Base-by-base conservation (phyloP, 345 rosid species). In the Citrus unshiu region DNA sequence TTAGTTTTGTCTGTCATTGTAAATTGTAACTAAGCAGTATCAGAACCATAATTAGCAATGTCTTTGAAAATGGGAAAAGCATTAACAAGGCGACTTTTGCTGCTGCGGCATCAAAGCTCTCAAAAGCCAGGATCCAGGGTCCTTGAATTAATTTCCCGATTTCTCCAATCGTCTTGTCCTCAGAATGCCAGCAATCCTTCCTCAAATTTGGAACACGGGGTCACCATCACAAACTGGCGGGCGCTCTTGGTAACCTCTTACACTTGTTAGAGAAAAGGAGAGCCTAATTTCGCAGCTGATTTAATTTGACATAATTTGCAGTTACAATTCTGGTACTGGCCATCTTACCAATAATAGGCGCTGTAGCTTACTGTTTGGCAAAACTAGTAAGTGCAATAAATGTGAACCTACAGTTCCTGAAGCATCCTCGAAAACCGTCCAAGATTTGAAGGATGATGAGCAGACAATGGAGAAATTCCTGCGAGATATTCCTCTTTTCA, bases 401-500 rank as follows among this genome's bases (percentile, higher is more conserved):
- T 54, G 30, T 27, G 22, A 61, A 35, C 65, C 51, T 13, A 57
- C 21, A 58, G 22, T 18, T 32, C 51, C 30, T 32, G 32, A 30
- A 29, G 64, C 76, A 35, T 5, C 51, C 30, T 21, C 24, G 32
- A 73, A 57, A 8, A n/a, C 37, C 4, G 66, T 58, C 43, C 65
- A 35, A 22, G 51, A 19, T 34, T 34, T n/a, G 9, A 32, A 73
- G 30, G 22, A 35, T 35, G 54, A 22, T 22, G 66, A 27, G 4
- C 22, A 21, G 25, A 77, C 18, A 67, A 35, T 37, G 79, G 79
- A 68, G 57, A 67, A 49, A n/a, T 76, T 76, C 22, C 35, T 54
- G 22, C 54, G 56, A 64, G 54, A n/a, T 27, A 21, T 46, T 27
- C 32, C 61, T 6, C 61, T 2, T 22, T 58, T n/a, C 25, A 1